phyloP scores from a whole-genome alignment of 2,329 filamentous ascomycete genomes.

The Cladosporium sp. region DNA sequence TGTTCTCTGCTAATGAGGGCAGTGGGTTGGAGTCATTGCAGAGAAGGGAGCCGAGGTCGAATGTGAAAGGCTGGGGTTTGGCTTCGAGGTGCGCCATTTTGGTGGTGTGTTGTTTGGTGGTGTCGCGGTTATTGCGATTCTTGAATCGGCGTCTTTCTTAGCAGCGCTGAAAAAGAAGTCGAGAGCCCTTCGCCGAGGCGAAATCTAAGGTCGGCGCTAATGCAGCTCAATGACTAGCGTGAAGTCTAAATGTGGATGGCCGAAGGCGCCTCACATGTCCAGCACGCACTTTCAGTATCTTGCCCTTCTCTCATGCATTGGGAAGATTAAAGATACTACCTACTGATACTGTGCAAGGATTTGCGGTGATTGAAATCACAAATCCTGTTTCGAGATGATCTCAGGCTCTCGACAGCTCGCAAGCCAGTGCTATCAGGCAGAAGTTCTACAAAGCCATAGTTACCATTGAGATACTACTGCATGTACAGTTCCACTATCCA shows the following conservation, averaged over 20 bases:
- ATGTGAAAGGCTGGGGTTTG: constrained; percentile 86
- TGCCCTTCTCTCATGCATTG: too few relatives aligned
- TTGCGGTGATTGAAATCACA: too few relatives aligned
- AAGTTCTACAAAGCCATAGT: not conserved
- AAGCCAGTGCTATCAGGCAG: too few relatives aligned
- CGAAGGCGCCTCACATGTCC: too few relatives aligned
- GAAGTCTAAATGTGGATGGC: not conserved
- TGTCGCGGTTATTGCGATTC: not conserved
- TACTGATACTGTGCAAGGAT: too few relatives aligned
- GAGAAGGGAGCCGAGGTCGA: constrained; percentile 84
- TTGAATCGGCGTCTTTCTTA: not conserved
- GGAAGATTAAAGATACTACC: too few relatives aligned
- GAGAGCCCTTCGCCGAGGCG: not conserved
- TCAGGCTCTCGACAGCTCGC: not conserved
- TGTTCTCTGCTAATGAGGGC: constrained; percentile 45
- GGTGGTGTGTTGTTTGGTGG: constrained; percentile 13
- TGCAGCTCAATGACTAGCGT: not conserved
- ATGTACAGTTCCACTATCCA: too few relatives aligned
- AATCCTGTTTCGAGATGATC: not conserved
- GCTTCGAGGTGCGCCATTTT: constrained; percentile 33
- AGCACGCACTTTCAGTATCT: too few relatives aligned
- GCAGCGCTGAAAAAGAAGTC: constrained; percentile 6
- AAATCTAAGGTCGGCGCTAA: constrained; percentile 7
- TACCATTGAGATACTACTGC: not conserved
- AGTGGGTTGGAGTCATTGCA: constrained; percentile 84